Evolutionary conservation across 768 basidiomycete species (phyloP), one percentile per base, ranked within the genome.

Genomic region (Suillus ampliporus): DNA sequence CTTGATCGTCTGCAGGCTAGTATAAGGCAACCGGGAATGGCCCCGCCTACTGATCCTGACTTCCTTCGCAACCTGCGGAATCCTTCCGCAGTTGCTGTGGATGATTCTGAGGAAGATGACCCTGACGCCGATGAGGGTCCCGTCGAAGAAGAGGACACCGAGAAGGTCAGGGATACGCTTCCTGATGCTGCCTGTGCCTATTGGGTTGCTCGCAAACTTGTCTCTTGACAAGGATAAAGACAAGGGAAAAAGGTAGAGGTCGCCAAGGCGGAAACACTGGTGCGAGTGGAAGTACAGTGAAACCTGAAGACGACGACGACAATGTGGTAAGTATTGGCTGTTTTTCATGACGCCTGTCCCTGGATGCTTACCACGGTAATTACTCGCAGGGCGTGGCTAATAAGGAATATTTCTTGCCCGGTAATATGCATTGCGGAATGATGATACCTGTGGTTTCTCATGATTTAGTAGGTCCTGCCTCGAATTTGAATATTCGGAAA

Each of bases 331-430:
- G 74, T 77, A 44, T 40, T 48, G 41, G 40, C 26, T 69, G 43
- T 56, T 37, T 56, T 48, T 54, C 58, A 35, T 58, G 43, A 57
- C 17, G 6, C 13, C 21, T 14, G 26, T 38, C 37, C 4, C 56
- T 23, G 1, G 37, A 10, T 51, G 13, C 41, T 47, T 38, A 50
- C 61, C 56, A 58, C 61, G 57, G 71, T 60, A 48, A 28, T 72
- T 14, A 34, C 56, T 54, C 62, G 44, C 70, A 91, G 89, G 92
- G 92, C 23, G 88, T 93, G 23, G 92, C 92, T 37, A 92, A 90
- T 72, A 89, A 86, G 70, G 85, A 82, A 56, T 94, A 89, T 69
- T 94, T 93, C 78, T 82, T 85, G 83, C 92, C 92, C 53, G 91
- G 91, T 89, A 60, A 59, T 77, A 68, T 21, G 35, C 68, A 21